phyloP scores from a whole-genome alignment of 2,329 filamentous ascomycete genomes.

The Fusarium sp. region DNA sequence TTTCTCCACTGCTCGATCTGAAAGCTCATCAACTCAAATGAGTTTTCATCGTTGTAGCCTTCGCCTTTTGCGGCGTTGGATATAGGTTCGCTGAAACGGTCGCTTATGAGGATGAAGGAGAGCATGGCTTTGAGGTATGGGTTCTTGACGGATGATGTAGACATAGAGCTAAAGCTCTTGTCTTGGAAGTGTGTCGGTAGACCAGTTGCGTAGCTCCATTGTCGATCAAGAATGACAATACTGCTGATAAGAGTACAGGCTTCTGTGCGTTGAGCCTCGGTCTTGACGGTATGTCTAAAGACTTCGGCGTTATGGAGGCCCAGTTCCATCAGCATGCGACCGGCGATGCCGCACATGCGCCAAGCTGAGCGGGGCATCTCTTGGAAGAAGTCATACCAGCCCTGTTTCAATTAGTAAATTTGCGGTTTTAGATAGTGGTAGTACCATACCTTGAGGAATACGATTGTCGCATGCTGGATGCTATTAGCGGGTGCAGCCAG shows the following conservation, averaged over 20 bases:
- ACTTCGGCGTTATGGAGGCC: slow-evolving; percentile 42
- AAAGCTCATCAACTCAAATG: slow-evolving; percentile 44
- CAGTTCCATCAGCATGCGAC: slow-evolving; percentile 42
- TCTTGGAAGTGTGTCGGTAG: slow-evolving; percentile 23
- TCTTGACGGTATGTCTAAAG: slow-evolving; percentile 23
- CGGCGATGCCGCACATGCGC: slow-evolving; percentile 43
- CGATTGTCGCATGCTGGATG: slow-evolving; percentile 19
- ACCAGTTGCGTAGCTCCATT: slow-evolving; percentile 30
- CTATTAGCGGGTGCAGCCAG: slow-evolving; percentile 21
- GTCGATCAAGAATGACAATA: slow-evolving; percentile 10
- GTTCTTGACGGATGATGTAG: slow-evolving; percentile 17
- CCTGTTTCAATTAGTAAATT: not conserved
- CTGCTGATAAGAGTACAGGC: slow-evolving; percentile 17
- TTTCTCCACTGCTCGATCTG: slow-evolving; percentile 44
- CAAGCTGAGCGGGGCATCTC: slow-evolving; percentile 37
- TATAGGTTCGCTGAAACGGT: slow-evolving; percentile 23
- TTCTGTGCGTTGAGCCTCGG: slow-evolving; percentile 7
- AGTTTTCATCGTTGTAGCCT: slow-evolving; percentile 38
- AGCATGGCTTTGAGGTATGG: slow-evolving; percentile 29
- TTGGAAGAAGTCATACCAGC: slow-evolving; percentile 40
- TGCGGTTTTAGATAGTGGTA: accelerated
- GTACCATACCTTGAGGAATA: slow-evolving; percentile 14
- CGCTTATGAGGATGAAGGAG: slow-evolving; percentile 26
- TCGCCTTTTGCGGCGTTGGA: slow-evolving; percentile 14
- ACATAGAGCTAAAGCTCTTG: slow-evolving; percentile 23